Base-by-base conservation (phyloP, 2,329 filamentous ascomycete genomes). In the Penicillium sp. region DNA sequence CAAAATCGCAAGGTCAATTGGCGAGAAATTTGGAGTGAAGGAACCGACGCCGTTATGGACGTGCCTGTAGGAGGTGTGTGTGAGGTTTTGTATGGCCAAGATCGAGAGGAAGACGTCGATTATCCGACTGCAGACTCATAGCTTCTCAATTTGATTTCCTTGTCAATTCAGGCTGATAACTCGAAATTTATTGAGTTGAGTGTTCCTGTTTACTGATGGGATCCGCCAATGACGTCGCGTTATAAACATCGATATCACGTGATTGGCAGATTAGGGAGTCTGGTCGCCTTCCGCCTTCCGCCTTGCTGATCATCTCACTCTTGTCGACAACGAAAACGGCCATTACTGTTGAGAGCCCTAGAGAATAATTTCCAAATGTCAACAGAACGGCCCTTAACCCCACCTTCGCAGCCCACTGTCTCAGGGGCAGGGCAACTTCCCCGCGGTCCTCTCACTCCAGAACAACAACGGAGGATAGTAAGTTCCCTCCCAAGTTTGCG, bases 11-110 rank as follows among this genome's bases (percentile, higher is more conserved):
- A 72, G 65, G 73, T 83, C 61, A 83, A 91, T 68, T 97, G 94
- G 93, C 86, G 82, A 67, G 82, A 81, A 56, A 81, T 96, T 17
- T 99, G 94, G 94, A 91, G 86, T 67, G 87, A 90, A 65, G 91
- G 94, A 17, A 99, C 94, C 0, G 94, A 99, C 79, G 94, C 91
- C 1, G 94, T 97, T 8, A 89, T 99, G 89, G 94, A 99, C 76
- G 88, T 99, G 46, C 94, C 94, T 8, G 83, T 97, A 62, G 92
- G 91, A 10, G 94, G 93, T 0, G 93, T 97, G 2, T 97, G 93
- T 69, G 92, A 99, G 77, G 86, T 99, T 33, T 72, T 99, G 22
- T 99, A 97, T 73, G 92, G 91, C 0, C 82, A 84, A 51, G 76
- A 77, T 14, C 75, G 78, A 50, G 75, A 78, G 31, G 68, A 70